Base-by-base conservation (phyloP, 169 alveolate genomes). In the Theileria luwenshuni region DNA sequence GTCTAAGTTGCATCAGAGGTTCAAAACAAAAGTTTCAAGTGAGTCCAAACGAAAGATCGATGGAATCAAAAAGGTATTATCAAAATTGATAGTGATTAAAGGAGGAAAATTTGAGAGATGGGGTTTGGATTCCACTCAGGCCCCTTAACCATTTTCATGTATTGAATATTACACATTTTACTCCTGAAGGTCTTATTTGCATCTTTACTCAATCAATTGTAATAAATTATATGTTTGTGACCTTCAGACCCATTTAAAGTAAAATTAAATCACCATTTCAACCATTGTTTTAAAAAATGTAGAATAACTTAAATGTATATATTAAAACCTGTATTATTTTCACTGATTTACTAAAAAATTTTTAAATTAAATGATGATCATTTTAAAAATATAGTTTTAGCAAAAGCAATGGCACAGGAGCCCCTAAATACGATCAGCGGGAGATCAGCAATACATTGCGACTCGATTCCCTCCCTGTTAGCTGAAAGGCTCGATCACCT, bases 401-500 rank as follows among this genome's bases (percentile, higher is more conserved):
- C 3, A 23, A 32, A 32, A 23, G 19, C n/a, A 3, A 73, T 73
- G 83, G 54, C 68, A 19, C 21, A n/a, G 62, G 89, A 81, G 60
- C 43, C 80, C 0, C 27, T 49, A 28, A 42, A 67, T 13, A 81
- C 89, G 12, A 74, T 81, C 28, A 73, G 72, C 38, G 89, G 89
- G 47, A 74, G 81, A 63, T 51, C 67, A 28, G 84, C 89, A 13
- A 13, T 81, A 0, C 51, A n/a, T 42, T 72, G 81, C 32, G 89
- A 81, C 42, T 75, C 35, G 21, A n/a, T 81, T 12, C 81, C 84
- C 38, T 52, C 84, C 1, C 10, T 69, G 25, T 67, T 81, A 43
- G 61, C 84, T 10, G 89, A 81, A 47, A 47, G 84, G n/a, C 8
- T 81, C 23, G 89, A 81, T 13, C 68, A 74, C 27, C 74, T 81